Base-by-base conservation (phyloP, 768 basidiomycete genomes). In the Gelatoporia subvermispora region DNA sequence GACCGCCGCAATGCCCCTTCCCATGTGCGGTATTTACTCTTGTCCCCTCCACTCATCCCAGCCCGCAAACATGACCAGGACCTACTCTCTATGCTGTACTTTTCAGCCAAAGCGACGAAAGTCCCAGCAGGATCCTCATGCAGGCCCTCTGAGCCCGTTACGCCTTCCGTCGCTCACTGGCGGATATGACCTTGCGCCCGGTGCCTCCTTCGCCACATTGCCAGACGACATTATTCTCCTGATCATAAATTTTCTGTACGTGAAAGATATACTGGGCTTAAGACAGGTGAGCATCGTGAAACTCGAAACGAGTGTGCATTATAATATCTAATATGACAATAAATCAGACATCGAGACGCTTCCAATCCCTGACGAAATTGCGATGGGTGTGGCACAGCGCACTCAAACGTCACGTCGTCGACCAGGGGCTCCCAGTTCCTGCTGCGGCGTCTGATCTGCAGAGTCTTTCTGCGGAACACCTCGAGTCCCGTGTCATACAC, bases 311-410 rank as follows among this genome's bases (percentile, higher is more conserved):
- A 34, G 9, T n/a, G n/a, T n/a, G n/a, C n/a, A n/a, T n/a, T n/a
- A n/a, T n/a, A n/a, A n/a, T n/a, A n/a, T n/a, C n/a, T n/a, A n/a
- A n/a, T n/a, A n/a, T n/a, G n/a, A n/a, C n/a, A n/a, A n/a, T n/a
- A n/a, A n/a, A n/a, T n/a, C 50, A 69, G 68, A 64, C 66, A 21
- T 66, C 60, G 10, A 61, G 60, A 22, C 60, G 61, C 13, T 53
- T 68, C 35, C 59, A 41, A 37, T 36, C 56, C 9, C 52, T 69
- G 42, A 65, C 66, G 38, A 66, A 64, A 52, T 48, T 64, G 38
- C 67, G 68, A 44, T 68, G 66, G 66, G 65, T 69, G 16, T 69
- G 68, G 68, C 58, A 61, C 35, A 60, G 67, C 50, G 67, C 66
- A 16, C 53, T 69, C 28, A 56, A 61, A 39, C 57, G 60, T 8